Percentiles rank a stretch among this genome's conserved stretches.
Evolutionary conservation across 495 filamentous ascomycete genomes (phyloP).

Genomic region (Neurospora sublineolata): DNA sequence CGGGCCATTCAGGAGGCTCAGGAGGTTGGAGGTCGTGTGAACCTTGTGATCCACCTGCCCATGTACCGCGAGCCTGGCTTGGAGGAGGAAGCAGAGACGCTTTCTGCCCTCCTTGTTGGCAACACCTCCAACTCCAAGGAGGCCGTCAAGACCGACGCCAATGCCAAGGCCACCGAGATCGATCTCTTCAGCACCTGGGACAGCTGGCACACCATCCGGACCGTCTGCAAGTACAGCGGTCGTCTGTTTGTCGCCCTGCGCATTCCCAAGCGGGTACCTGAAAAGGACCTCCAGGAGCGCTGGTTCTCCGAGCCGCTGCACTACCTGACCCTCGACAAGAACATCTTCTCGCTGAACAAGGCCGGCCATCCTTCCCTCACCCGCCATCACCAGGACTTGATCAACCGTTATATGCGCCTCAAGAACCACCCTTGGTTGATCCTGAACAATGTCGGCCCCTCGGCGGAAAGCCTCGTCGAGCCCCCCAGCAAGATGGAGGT

Average conservation of each 20-base stretch:
- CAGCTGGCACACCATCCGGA: conserved; percentile 80
- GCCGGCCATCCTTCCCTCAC: conserved; percentile 76
- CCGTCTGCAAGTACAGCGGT: conserved; percentile 72
- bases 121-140: background rate
- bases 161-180: conserved; percentile 20
- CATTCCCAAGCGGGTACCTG: conserved; percentile 69
- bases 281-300: conserved; percentile 61
- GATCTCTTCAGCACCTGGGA: conserved; percentile 79
- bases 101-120: conserved; percentile 25
- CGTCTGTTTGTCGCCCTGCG: conserved; percentile 73
- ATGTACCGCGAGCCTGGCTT: conserved; percentile 52
- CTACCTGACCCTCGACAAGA: conserved; percentile 55
- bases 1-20: conserved; percentile 74
- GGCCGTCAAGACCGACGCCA: background rate
- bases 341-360: conserved; percentile 64
- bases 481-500: conserved; percentile 29
- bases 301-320: conserved; percentile 93
- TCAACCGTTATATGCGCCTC: conserved; percentile 74
- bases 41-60: conserved; percentile 67
- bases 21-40: conserved; percentile 58
- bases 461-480: conserved; percentile 38
- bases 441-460: conserved; percentile 61
- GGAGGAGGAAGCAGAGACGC: conserved; percentile 27
- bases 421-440: conserved; percentile 70
- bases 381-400: conserved; percentile 64